These are phyloP conservation scores for Lepiota subincarnata DNA, from an alignment of 768 basidiomycete genomes.

Conservation along the genomic window DNA sequence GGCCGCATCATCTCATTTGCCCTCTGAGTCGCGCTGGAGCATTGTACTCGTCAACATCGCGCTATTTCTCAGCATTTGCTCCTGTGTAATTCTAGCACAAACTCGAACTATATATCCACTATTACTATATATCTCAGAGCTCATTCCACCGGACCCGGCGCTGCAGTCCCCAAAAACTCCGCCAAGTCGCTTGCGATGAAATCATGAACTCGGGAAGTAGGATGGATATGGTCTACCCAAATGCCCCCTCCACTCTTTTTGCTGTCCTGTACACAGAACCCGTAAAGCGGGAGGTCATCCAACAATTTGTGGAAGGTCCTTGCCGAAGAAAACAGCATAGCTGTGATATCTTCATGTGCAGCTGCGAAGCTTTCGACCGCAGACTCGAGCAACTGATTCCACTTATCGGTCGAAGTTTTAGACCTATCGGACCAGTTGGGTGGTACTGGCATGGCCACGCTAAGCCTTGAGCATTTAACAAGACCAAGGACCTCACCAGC, in stretches of 20 bases:
- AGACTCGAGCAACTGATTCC: conserved; percentile 42
- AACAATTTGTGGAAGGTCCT: conserved; percentile 42
- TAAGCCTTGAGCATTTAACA: too few relatives aligned
- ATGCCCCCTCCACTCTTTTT: conserved; percentile 31
- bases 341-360: conserved; percentile 40
- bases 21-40: too few relatives aligned
- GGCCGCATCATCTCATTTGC: too few relatives aligned
- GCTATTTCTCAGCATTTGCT: too few relatives aligned
- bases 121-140: not conserved
- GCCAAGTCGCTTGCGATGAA: conserved; percentile 28
- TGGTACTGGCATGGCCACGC: too few relatives aligned
- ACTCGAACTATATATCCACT: not conserved
- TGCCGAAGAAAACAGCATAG: conserved; percentile 47
- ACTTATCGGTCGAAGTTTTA: conserved; percentile 22
- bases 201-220: conserved; percentile 45
- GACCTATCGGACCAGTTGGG: not conserved
- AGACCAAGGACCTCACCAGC: conserved; percentile 25
- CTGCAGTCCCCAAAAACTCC: not conserved
- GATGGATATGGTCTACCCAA: conserved; percentile 53
- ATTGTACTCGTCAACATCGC: too few relatives aligned
- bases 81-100: not conserved
- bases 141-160: not conserved
- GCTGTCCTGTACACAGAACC: conserved; percentile 32
- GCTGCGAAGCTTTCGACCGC: conserved; percentile 31
- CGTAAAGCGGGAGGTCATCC: conserved; percentile 38